Base-by-base conservation (phyloP, 2,329 filamentous ascomycete genomes). In the Taxawa tesnikishii region DNA sequence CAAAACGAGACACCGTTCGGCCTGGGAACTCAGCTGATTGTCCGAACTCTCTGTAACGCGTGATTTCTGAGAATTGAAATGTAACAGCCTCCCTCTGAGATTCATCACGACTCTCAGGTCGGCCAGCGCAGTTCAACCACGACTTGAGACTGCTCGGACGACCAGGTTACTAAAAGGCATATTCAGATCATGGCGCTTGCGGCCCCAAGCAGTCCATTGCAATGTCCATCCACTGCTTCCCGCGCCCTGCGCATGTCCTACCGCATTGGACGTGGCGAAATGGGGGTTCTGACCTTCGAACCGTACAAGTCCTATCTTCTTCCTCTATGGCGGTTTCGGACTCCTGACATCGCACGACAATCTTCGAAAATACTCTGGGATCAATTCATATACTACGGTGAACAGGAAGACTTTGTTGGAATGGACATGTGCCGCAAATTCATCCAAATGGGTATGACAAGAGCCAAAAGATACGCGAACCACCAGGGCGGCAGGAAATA, bases 371-470 rank as follows among this genome's bases (percentile, higher is more conserved):
- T 56, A 1, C 59, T 77, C 0, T 69, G 62, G 50, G 33, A 41
- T 0, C 59, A 63, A 3, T 78, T 77, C 42, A 46, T 65, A 10
- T 52, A 56, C 7, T 77, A 73, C 43, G 55, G 67, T n/a, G 44
- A 47, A 2, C 43, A 57, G 5, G 55, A 53, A 3, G 73, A 77
- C 46, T 73, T 78, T 34, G 68, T 77, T 1, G 73, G 74, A 8
- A 74, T 74, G 58, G 73, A 78, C 35, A 77, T 77, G 72, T 53
- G 62, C 12, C 56, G 72, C 15, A 78, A 77, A 44, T 78, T 75
- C 42, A 60, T 77, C 5, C 71, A 77, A 48, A 78, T 77, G 73
- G 62, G 73, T 2, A 75, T 75, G 69, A 77, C 73, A 13, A 51
- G 73, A 11, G 65, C 71, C 2, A 70, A 66, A 42, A 50, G 70